A percentile compares a stretch with the other conserved stretches of the same genome.
phyloP scores from a whole-genome alignment of 163 green algal species.

The Scenedesmus sp. region DNA sequence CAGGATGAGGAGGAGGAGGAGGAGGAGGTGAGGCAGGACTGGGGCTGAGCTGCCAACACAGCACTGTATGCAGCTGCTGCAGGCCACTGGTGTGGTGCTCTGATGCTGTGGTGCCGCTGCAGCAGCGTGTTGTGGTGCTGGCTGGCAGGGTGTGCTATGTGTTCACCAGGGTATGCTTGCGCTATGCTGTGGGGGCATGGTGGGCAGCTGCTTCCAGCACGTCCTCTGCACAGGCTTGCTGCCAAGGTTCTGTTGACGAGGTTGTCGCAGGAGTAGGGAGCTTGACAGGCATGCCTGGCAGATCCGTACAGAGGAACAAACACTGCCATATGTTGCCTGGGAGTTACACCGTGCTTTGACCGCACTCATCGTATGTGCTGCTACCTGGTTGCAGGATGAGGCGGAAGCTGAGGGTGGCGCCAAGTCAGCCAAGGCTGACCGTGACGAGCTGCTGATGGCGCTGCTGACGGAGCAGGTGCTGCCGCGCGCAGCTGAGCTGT shows the following conservation, averaged over 20 bases:
- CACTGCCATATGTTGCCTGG: too few relatives aligned
- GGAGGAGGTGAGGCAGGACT: background rate
- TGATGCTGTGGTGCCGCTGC: background rate
- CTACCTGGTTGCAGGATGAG: conserved; percentile 7
- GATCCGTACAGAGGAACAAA: too few relatives aligned
- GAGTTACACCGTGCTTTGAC: too few relatives aligned
- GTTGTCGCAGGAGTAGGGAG: too few relatives aligned
- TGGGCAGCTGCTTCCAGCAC: too few relatives aligned
- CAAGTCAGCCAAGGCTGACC: conserved; percentile 23
- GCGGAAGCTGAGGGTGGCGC: background rate
- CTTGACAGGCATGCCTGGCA: too few relatives aligned
- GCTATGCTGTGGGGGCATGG: background rate
- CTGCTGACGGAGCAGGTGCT: conserved; percentile 40
- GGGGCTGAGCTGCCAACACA: background rate
- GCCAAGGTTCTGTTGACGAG: too few relatives aligned
- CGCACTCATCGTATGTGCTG: background rate
- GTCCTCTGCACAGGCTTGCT: too few relatives aligned
- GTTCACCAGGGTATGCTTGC: background rate
- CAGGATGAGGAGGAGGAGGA: conserved; percentile 8
- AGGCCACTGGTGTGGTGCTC: background rate
- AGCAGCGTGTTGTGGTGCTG: background rate
- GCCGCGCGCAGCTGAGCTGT: conserved; percentile 30
- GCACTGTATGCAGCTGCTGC: background rate
- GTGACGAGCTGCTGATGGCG: conserved; percentile 30
- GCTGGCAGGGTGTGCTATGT: background rate